Conservation (phyloP, 1,284 basidiomycete species). For the Trichosporon faecale region DNA sequence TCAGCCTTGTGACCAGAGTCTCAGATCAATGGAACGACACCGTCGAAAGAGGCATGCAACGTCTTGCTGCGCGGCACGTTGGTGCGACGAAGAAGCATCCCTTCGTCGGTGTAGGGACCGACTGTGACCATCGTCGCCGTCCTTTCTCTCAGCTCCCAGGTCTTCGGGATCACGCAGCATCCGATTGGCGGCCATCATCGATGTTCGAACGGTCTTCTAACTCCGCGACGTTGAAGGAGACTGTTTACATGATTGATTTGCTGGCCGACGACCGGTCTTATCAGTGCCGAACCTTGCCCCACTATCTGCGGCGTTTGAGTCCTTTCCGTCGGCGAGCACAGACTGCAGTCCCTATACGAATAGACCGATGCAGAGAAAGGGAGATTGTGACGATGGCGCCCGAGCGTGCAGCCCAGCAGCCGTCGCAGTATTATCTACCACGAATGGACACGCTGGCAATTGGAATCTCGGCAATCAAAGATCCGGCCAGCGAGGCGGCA, state of each 20-base stretch:
- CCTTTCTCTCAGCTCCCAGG: too few species aligned
- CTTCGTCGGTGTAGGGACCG: too few species aligned
- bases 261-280: background rate
- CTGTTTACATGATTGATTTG: background rate
- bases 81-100: too few species aligned
- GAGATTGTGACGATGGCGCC: background rate
- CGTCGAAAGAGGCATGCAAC: too few species aligned
- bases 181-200: background rate
- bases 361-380: background rate
- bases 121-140: too few species aligned
- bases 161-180: too few species aligned
- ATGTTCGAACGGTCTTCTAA: background rate
- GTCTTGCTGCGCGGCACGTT: too few species aligned
- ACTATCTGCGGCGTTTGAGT: background rate
- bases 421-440: background rate
- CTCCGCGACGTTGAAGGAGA: background rate
- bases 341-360: background rate
- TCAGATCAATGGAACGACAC: too few species aligned
- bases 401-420: background rate
- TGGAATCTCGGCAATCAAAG: constrained; percentile 11
- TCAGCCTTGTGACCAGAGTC: too few species aligned
- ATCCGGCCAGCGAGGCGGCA: background rate
- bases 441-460: background rate
- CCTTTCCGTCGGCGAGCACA: background rate
- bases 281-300: background rate